Base-by-base conservation (phyloP, 1,139 yeast species). In the Hansenula sp. region DNA sequence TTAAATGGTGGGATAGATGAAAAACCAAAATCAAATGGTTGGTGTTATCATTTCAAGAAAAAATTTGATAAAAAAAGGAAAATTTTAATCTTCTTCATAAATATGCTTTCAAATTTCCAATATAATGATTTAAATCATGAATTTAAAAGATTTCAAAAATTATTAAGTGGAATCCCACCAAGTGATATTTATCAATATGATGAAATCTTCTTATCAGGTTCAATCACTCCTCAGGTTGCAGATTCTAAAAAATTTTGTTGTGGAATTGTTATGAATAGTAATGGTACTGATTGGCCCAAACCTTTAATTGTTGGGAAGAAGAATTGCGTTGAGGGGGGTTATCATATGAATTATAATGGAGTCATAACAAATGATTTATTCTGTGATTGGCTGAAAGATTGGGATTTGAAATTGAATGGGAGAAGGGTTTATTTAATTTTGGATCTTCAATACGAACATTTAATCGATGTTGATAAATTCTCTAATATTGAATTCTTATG, bases 1-100 rank as follows among this genome's bases (percentile, higher is more conserved):
- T 34, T 54, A 32, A 38, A 51, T 5, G 38, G 41, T 27, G 38
- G 38, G 5, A 46, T 41, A 2, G 39, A 36, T 5, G 36, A 41
- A 18, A 15, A 32, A 12, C 29, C 33, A 2, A 62, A 63, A 43
- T 61, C 67, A 3, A 63, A 63, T 46, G 71, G 71, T 0, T 67
- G 71, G 71, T 42, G 65, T 5, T 61, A 63, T 36, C 64, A 63
- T 48, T 67, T 67, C 54, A 66, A 63, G 42, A 55, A 54, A 40
- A 54, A 60, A 35, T 56, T n/a, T n/a, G n/a, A 61, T 45, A 40
- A 53, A 11, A 33, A 50, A 3, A 57, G 60, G 40, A 49, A 54
- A 37, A 55, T 59, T 16, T 62, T 64, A 4, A 41, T 43, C 13
- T 29, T 42, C 1, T 60, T 58, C 41, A 35, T 47, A 3, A 34